Conservation (phyloP, 345 rosid genomes). For the thale cress (Arabidopsis thaliana) region DNA sequence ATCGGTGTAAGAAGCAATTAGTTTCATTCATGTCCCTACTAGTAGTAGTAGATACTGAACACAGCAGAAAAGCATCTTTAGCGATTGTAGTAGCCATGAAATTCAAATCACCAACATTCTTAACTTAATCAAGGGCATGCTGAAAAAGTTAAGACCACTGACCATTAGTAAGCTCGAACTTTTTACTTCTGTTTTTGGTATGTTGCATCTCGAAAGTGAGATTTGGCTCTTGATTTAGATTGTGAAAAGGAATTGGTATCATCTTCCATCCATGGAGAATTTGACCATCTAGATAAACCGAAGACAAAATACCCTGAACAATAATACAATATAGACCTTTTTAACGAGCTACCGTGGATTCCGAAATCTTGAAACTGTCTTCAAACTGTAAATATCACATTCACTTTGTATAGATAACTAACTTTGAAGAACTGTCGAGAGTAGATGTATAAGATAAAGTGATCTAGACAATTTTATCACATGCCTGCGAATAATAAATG, state of each 20-base stretch:
- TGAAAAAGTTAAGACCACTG: constrained; percentile 7
- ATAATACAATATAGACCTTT: neutral
- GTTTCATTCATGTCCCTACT: constrained; percentile 6
- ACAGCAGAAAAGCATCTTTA: neutral
- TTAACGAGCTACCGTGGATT: neutral
- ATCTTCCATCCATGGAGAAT: constrained; percentile 80
- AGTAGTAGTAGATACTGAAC: neutral
- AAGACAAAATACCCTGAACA: constrained; percentile 79
- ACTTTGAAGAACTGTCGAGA: neutral
- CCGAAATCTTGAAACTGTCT: neutral
- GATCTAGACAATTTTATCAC: neutral
- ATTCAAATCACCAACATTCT: constrained; percentile 14
- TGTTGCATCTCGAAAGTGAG: constrained; percentile 47
- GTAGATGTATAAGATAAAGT: neutral
- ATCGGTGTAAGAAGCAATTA: neutral
- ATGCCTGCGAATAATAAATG: neutral
- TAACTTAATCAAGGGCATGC: neutral
- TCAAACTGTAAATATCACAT: neutral
- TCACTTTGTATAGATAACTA: neutral
- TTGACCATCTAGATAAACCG: constrained; percentile 67
- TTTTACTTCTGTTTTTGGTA: constrained; percentile 38
- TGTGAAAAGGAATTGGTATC: constrained; percentile 72
- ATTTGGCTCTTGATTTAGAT: constrained; percentile 62
- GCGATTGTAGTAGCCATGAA: neutral
- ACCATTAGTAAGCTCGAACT: constrained; percentile 49